phyloP scores from a whole-genome alignment of 768 basidiomycete genomes.

The Psilocybe cyanescens region DNA sequence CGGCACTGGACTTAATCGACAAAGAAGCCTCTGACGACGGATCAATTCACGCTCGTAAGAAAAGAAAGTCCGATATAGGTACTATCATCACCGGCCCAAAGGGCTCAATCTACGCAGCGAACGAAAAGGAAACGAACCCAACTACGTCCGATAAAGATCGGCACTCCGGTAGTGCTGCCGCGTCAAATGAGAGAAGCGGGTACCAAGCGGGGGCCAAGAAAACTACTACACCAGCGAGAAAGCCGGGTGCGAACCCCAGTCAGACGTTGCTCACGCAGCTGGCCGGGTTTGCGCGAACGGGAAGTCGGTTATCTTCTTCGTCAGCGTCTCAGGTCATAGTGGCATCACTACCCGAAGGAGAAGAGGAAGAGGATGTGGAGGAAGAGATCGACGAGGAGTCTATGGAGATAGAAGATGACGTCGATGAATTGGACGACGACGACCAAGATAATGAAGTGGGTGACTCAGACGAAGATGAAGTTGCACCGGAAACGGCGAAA shows the following conservation, averaged over 20 bases:
- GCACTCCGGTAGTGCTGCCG: background rate
- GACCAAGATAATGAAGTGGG: background rate
- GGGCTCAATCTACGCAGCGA: no score
- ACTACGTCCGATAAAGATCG: background rate
- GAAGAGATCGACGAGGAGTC: conserved; percentile 16
- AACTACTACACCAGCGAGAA: conserved; percentile 1
- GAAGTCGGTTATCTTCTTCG: conserved; percentile 36
- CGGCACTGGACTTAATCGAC: background rate
- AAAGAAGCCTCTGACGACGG: conserved; percentile 1
- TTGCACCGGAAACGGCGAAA: background rate
- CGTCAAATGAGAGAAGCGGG: background rate
- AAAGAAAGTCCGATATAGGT: conserved; percentile 25
- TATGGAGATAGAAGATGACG: background rate
- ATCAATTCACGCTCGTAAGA: conserved; percentile 39
- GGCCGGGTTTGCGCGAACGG: conserved; percentile 56
- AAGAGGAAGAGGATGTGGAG: conserved; percentile 27
- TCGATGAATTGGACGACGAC: background rate
- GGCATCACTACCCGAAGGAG: conserved; percentile 9
- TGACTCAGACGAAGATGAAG: background rate
- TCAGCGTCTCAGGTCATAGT: conserved; percentile 3
- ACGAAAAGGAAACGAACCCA: background rate
- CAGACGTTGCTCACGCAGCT: conserved; percentile 50
- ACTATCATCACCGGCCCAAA: background rate
- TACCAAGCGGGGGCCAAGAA: background rate
- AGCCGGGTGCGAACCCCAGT: conserved; percentile 13